Percentiles rank a stretch among this genome's conserved stretches.
These are phyloP conservation scores for Centella asiatica DNA, from an alignment of 129 eudicot genomes.

Conservation along the genomic window DNA sequence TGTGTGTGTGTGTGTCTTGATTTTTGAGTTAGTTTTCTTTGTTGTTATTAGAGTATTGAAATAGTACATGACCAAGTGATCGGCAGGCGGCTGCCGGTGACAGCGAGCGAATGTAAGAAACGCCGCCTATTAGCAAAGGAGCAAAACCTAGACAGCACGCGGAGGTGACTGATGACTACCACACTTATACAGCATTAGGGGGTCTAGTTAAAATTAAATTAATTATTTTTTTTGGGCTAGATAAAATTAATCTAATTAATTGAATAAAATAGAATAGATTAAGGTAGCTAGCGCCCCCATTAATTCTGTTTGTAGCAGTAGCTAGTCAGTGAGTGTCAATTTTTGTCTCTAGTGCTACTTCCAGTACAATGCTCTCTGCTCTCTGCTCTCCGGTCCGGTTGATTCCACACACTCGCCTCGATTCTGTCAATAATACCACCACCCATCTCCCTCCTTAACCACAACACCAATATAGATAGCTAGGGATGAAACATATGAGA, in stretches of 20 bases:
- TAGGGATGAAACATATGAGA: no score
- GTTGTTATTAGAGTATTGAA: no score
- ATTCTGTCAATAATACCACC: neutral
- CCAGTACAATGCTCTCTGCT: no score
- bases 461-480: no score
- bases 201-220: neutral
- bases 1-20: no score
- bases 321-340: neutral
- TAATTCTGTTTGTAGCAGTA: no score
- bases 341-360: neutral
- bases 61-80: neutral
- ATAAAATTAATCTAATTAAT: no score
- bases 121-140: conserved; percentile 2
- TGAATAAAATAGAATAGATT: no score
- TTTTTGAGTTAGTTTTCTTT: no score
- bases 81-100: conserved; percentile 16
- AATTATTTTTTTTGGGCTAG: neutral
- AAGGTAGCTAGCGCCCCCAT: no score
- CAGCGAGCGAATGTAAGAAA: conserved; percentile 12
- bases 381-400: conserved; percentile 27
- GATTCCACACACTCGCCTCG: conserved; percentile 65
- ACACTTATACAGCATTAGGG: neutral
- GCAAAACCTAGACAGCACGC: conserved; percentile 22
- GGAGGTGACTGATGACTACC: conserved; percentile 14
- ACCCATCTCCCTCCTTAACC: neutral